These are phyloP conservation scores for Triangularia setosa DNA, from an alignment of 2,329 filamentous ascomycete genomes.

Conservation along the genomic window DNA sequence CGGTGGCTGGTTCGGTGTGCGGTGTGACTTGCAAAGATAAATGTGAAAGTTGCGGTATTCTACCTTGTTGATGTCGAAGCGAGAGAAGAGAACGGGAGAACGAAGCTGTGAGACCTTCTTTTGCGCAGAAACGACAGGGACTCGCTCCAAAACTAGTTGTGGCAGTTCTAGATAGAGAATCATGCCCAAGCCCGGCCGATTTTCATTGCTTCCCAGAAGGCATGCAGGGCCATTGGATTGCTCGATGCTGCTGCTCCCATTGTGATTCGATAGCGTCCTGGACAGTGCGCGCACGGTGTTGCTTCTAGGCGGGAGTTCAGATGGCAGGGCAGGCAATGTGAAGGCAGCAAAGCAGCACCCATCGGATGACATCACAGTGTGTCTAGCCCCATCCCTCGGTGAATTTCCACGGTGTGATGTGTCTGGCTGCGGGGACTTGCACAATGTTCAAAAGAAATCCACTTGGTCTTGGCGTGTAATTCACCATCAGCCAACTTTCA, in stretches of 20 bases:
- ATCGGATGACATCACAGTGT: constrained; percentile 8
- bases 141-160: not conserved
- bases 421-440: not conserved
- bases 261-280: constrained; percentile 14
- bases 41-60: not conserved
- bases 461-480: not conserved
- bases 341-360: not conserved
- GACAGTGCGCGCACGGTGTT: constrained; percentile 14
- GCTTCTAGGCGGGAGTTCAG: not conserved
- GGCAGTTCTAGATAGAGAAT: not conserved
- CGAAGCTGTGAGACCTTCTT: not conserved
- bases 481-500: not conserved
- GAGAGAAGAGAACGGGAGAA: not conserved
- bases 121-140: not conserved
- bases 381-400: not conserved
- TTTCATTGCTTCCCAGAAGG: not conserved
- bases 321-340: not conserved
- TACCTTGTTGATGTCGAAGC: not conserved
- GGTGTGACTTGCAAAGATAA: not conserved
- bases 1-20: not conserved
- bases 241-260: constrained; percentile 14
- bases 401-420: constrained; percentile 4
- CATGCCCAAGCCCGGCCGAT: not conserved
- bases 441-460: not conserved
- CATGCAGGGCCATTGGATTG: constrained; percentile 1